These are phyloP conservation scores for Pseudopithomyces maydicus DNA, from an alignment of 2,329 filamentous ascomycete species.

Conservation along the genomic window DNA sequence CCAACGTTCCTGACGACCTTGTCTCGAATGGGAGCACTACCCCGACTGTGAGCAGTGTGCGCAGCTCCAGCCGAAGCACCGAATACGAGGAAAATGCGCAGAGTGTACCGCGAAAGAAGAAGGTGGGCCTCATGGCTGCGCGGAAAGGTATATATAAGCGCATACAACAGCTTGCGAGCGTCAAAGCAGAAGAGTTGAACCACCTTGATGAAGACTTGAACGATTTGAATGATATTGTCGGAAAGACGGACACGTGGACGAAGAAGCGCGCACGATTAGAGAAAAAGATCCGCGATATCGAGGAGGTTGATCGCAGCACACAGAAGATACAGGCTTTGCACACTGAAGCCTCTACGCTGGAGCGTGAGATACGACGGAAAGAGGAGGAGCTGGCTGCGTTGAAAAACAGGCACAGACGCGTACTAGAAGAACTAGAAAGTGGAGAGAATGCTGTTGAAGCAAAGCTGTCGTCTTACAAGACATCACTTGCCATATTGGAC, in stretches of 20 bases:
- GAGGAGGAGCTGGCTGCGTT: constrained; percentile 68
- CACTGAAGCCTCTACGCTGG: constrained; percentile 58
- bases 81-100: constrained; percentile 23
- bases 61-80: constrained; percentile 33
- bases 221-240: constrained; percentile 62
- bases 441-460: constrained; percentile 70
- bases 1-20: constrained; percentile 44
- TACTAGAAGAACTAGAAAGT: constrained; percentile 66
- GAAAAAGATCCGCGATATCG: constrained; percentile 61
- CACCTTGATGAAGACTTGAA: constrained; percentile 63
- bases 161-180: constrained; percentile 66
- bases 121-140: constrained; percentile 64
- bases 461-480: constrained; percentile 72
- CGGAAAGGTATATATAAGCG: constrained; percentile 67
- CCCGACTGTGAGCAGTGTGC: constrained; percentile 50
- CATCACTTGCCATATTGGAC: constrained; percentile 70
- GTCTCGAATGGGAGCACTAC: constrained; percentile 57
- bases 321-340: constrained; percentile 59
- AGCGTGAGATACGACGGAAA: constrained; percentile 67
- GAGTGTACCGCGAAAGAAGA: constrained; percentile 52
- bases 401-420: constrained; percentile 63
- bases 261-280: constrained; percentile 61
- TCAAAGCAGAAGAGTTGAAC: constrained; percentile 72
- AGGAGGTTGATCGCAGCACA: constrained; percentile 59
- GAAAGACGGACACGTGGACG: constrained; percentile 63